A percentile compares a stretch with the other conserved stretches of the same genome.
These are phyloP conservation scores for Carex parvula DNA, from an alignment of 176 grass and related monocot species.

Conservation along the genomic window DNA sequence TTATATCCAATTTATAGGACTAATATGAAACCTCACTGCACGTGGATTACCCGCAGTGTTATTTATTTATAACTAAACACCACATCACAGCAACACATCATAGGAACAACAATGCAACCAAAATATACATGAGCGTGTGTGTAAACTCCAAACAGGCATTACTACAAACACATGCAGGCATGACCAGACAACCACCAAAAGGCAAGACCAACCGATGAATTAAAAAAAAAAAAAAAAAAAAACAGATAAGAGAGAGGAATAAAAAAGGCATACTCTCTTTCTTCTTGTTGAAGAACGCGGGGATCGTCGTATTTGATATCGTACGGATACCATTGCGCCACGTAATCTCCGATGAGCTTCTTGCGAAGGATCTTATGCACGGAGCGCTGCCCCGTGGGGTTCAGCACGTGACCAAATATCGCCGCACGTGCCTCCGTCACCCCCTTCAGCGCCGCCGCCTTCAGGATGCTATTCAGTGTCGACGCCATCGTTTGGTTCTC, in stretches of 20 bases:
- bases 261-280: constrained; percentile 30
- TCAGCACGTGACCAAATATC: constrained; percentile 47
- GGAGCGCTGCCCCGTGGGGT: constrained; percentile 39
- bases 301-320: constrained; percentile 49
- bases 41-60: background rate
- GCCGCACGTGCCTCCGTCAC: constrained; percentile 39
- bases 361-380: constrained; percentile 46
- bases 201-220: background rate
- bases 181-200: background rate
- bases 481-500: background rate
- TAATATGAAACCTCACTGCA: background rate
- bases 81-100: background rate
- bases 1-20: background rate
- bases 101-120: background rate
- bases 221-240: background rate
- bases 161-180: constrained; percentile 19
- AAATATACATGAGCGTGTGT: background rate
- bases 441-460: constrained; percentile 30
- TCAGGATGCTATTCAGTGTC: constrained; percentile 30
- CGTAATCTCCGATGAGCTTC: constrained; percentile 42
- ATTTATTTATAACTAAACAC: background rate
- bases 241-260: too few species aligned
- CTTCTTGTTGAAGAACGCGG: constrained; percentile 25
- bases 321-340: constrained; percentile 45
- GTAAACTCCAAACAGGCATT: background rate